Conservation (phyloP, 169 alveolate species). For the Eimeria praecox region DNA sequence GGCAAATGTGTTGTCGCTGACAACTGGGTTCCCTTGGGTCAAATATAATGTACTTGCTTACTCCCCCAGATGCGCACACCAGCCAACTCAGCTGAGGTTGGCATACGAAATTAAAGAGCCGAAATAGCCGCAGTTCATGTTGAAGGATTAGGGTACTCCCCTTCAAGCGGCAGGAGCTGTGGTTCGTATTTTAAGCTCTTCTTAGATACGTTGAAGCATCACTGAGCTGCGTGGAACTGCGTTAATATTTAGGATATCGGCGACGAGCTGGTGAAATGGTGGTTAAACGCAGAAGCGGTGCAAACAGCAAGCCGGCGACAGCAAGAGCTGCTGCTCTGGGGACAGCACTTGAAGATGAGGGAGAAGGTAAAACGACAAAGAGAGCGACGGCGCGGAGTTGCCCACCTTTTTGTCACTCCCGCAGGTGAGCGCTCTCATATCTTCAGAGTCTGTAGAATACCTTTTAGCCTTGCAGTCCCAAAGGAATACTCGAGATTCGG, state of each 20-base stretch:
- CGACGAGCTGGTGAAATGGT: conserved; percentile 39
- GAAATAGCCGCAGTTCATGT: neutral
- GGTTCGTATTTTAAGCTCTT: neutral
- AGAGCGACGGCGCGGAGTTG: conserved; percentile 15
- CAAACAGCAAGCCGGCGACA: conserved; percentile 4
- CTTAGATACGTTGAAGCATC: neutral
- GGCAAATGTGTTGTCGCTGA: neutral
- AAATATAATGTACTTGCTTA: neutral
- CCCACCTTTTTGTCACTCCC: conserved; percentile 35
- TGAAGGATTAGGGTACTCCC: neutral
- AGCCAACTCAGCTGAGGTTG: neutral
- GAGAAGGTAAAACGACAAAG: conserved; percentile 9
- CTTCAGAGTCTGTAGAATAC: neutral
- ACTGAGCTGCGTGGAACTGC: neutral
- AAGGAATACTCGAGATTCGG: neutral
- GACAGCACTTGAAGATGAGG: conserved; percentile 29
- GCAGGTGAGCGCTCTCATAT: neutral
- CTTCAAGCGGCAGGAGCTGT: neutral
- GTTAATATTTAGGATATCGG: conserved; percentile 1
- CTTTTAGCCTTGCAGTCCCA: neutral
- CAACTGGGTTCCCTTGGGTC: neutral
- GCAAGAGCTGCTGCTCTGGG: conserved; percentile 68
- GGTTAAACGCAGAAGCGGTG: conserved; percentile 18
- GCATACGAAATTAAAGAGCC: neutral
- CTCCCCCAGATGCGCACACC: neutral